Evolutionary conservation across 2,329 filamentous ascomycete genomes (phyloP), one percentile per base, ranked within the genome.

Genomic region (Bisporella sp.): DNA sequence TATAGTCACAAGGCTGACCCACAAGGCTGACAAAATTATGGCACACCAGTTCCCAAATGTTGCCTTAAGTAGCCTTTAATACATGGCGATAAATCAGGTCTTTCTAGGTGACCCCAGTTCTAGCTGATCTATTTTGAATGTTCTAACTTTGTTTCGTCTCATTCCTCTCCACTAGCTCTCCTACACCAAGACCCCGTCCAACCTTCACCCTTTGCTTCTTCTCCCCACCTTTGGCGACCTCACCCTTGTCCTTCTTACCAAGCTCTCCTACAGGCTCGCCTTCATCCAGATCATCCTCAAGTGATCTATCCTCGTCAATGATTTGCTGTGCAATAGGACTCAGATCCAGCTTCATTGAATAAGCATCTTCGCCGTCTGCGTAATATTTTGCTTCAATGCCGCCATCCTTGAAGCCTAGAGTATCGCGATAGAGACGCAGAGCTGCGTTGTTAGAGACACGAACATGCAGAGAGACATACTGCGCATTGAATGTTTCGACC

Each of bases 321-420:
- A 87, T 75, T 58, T 76, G 73, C 52, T 78, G 73, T 48, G 74
- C 71, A 42, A 85, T 66, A 46, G 73, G 71, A 2, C 71, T 69
- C 41, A 99, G 77, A 63, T 97, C 86, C 68, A 96, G 87, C 56
- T 84, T 84, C 93, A 99, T 99, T 65, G 83, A 87, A 67, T 84
- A 96, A 37, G 93, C 93, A 73, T 99, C 89, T 73, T 99, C 93
- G 53, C 92, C 92, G 68, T 99, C 93, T 51, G 93, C 93, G 68
- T 99, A 99, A 78, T 96, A 96, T 72, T 91, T 93, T 45, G 79
- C 68, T 71, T 95, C 89, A 8, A 85, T 82, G 74, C 90, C 93
- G 58, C 93, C 89, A 59, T 88, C 87, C 66, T 84, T 80, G 76
- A 96, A 97, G 49, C 89, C 85, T 1, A 96, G 81, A 0, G 91